Conservation (phyloP, 1,284 basidiomycete species). For the Cryptococcus jaspeensis region DNA sequence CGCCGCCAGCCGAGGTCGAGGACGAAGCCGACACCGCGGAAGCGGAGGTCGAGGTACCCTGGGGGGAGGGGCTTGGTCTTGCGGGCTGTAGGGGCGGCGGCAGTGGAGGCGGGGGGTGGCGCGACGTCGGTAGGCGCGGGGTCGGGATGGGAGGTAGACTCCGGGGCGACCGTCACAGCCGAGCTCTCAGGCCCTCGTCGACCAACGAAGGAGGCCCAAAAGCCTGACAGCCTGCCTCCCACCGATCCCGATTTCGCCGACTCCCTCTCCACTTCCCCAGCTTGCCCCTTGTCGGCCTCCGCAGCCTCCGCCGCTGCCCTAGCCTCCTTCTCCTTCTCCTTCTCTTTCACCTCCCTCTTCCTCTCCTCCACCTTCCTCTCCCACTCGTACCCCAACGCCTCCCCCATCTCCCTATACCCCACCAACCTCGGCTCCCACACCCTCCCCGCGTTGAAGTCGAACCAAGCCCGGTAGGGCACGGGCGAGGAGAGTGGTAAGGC, state of each 20-base stretch:
- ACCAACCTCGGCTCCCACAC: conserved; percentile 36
- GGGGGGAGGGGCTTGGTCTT: conserved; percentile 15
- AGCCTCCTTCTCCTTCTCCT: neutral
- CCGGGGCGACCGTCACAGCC: neutral
- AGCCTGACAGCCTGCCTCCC: neutral
- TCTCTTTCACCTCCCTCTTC: neutral
- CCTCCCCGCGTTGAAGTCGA: conserved; percentile 30
- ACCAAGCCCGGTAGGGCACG: conserved; percentile 29
- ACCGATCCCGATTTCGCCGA: neutral
- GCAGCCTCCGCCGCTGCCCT: neutral
- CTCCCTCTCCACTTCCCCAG: neutral
- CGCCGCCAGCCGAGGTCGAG: conserved; percentile 40
- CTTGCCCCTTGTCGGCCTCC: neutral
- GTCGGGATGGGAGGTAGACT: neutral
- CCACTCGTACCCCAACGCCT: conserved; percentile 2
- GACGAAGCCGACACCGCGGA: conserved; percentile 37
- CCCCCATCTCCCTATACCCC: conserved; percentile 27
- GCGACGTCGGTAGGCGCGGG: neutral
- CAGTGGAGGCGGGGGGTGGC: neutral
- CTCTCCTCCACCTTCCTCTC: neutral
- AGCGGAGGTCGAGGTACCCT: conserved; percentile 35
- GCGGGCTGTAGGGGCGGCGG: neutral
- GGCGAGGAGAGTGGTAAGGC: conserved; percentile 16
- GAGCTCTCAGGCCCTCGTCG: neutral
- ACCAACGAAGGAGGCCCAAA: neutral